phyloP scores from a whole-genome alignment of 768 basidiomycete genomes.

The Suillus hirtellus region DNA sequence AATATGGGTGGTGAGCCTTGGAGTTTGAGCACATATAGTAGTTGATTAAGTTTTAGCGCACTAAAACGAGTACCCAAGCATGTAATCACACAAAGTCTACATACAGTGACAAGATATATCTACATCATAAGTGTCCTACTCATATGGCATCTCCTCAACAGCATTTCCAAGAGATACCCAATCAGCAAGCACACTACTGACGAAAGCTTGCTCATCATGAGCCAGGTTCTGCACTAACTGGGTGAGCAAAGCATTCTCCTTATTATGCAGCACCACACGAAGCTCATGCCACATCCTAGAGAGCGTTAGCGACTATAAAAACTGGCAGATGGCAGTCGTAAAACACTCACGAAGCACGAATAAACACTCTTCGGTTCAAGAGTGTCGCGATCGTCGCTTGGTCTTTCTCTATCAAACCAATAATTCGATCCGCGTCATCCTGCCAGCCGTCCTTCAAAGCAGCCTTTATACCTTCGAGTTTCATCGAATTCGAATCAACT shows the following conservation, averaged over 20 bases:
- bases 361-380: slow-evolving; percentile 80
- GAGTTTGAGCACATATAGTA: not conserved
- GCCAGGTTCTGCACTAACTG: slow-evolving; percentile 72
- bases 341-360: slow-evolving; percentile 72
- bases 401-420: slow-evolving; percentile 78
- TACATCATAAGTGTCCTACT: slow-evolving; percentile 42
- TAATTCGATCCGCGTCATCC: slow-evolving; percentile 77
- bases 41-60: not conserved
- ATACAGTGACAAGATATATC: slow-evolving; percentile 3
- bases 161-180: slow-evolving; percentile 75
- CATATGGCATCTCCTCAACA: slow-evolving; percentile 83
- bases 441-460: slow-evolving; percentile 83
- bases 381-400: slow-evolving; percentile 76
- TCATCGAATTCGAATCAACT: slow-evolving; percentile 72
- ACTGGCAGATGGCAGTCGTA: not conserved
- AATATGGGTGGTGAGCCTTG: not conserved
- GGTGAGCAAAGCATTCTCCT: slow-evolving; percentile 81
- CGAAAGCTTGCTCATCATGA: slow-evolving; percentile 69
- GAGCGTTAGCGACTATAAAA: slow-evolving; percentile 10
- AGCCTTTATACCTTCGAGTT: slow-evolving; percentile 71
- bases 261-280: slow-evolving; percentile 88
- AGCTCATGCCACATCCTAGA: slow-evolving; percentile 92
- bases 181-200: slow-evolving; percentile 60
- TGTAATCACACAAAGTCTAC: not conserved
- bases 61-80: not conserved